phyloP scores from a whole-genome alignment of 345 rosid genomes.

The Luvunga scandens region DNA sequence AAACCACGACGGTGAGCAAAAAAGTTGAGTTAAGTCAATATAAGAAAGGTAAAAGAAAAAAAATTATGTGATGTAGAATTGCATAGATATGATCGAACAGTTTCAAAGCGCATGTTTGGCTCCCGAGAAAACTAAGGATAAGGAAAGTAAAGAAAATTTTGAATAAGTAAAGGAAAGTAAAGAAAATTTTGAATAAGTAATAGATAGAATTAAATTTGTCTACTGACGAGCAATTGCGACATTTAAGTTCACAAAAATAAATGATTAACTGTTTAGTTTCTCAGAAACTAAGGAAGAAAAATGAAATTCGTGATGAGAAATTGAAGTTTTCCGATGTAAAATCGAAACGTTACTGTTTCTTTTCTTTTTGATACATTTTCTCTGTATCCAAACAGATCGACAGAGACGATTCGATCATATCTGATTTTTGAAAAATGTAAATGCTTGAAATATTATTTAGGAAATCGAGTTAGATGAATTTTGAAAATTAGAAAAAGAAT shows the following conservation, averaged over 20 bases:
- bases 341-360: not conserved
- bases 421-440: not conserved
- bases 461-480: not conserved
- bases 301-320: not conserved
- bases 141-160: no score
- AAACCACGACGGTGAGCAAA: not conserved
- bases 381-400: not conserved
- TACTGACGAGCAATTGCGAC: not conserved
- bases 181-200: not conserved
- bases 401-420: not conserved
- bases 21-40: not conserved
- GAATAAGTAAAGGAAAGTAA: not conserved
- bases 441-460: not conserved
- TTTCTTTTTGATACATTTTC: not conserved
- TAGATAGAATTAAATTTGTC: no score
- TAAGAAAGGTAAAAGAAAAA: no score
- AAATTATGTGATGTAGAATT: not conserved
- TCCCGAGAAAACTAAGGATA: not conserved
- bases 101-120: not conserved
- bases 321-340: not conserved
- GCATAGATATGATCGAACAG: not conserved
- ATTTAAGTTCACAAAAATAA: not conserved
- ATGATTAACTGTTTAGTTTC: not conserved
- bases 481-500: not conserved
- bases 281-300: not conserved